Evolutionary conservation across 345 rosid species (phyloP).

Genomic region (Geranium rotundifolium): DNA sequence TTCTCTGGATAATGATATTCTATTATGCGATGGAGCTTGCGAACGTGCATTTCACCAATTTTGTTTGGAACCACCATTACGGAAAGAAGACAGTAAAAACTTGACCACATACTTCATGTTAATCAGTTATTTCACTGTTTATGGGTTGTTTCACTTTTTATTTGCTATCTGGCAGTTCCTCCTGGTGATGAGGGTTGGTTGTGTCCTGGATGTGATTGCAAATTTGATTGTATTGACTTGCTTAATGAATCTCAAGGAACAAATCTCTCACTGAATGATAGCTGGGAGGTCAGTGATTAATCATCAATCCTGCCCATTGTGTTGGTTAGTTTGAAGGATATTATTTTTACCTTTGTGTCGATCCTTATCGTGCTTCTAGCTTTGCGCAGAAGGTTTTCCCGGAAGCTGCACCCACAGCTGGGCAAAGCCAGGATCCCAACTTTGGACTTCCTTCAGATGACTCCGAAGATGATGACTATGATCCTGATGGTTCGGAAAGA

Average conservation of each 20-base stretch:
- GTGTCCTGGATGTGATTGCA: constrained; percentile 94
- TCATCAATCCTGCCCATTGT: neutral
- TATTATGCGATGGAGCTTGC: constrained; percentile 93
- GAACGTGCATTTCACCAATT: constrained; percentile 91
- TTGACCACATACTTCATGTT: constrained; percentile 14
- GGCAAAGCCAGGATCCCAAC: constrained; percentile 36
- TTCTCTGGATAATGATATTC: constrained; percentile 69
- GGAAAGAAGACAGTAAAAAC: constrained; percentile 77
- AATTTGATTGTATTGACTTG: constrained; percentile 59
- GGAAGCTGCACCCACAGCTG: constrained; percentile 56
- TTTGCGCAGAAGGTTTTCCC: constrained; percentile 75
- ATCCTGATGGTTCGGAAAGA: constrained; percentile 37
- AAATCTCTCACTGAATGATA: constrained; percentile 41
- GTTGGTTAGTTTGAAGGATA: neutral
- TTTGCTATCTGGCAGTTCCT: constrained; percentile 49
- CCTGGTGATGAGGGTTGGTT: constrained; percentile 93
- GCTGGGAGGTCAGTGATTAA: constrained; percentile 63
- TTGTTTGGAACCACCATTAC: constrained; percentile 80
- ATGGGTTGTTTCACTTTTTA: constrained; percentile 9
- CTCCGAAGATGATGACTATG: constrained; percentile 71
- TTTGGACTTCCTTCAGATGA: constrained; percentile 72
- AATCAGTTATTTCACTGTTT: constrained; percentile 7
- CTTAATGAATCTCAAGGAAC: constrained; percentile 74
- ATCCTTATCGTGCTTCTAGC: constrained; percentile 9
- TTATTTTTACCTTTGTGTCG: constrained; percentile 2